Base-by-base conservation (phyloP, 179 eudicot genomes). In the Silene coronaria region DNA sequence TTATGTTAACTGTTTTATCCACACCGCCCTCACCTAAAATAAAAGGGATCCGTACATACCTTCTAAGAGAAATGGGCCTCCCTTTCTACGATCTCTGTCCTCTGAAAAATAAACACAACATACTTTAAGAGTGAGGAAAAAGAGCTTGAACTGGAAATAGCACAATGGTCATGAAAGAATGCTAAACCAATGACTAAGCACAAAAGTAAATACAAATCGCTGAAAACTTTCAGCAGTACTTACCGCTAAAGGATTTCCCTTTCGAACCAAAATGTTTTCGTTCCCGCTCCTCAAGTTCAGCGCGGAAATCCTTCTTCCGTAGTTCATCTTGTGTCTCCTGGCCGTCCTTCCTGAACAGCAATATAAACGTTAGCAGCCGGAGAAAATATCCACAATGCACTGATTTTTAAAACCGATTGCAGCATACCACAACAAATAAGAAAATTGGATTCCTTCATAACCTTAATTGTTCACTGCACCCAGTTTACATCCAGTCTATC, bases 261-360 rank as follows among this genome's bases (percentile, higher is more conserved):
- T 91, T 92, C 2, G 95, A 88, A 27, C 93, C 87, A 79, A 92
- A 95, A 81, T 92, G 99, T 76, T 86, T 91, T 68, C 91, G 78
- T 85, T 92, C 97, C 77, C 93, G 87, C 26, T 95, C 97, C 79
- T 91, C 93, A 78, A 92, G 87, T 82, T 92, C 97, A 2, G 86
- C 93, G 7, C 89, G 89, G 34, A 95, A 93, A 78, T 95, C 86
- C 85, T 93, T 91, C 88, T 80, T 91, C 79, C 90, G 88, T 70
- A 95, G 17, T 80, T 95, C 99, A 16, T 93, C 97, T 55, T 89
- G 88, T 66, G 97, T 91, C 81, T 91, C 93, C 78, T 92, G 99
- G 36, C 99, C 97, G 16, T 91, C 96, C 86, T 76, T 89, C 78
- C 95, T 92, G 81, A 4, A 68, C 14, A 71, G 4, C 22, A 57